A percentile compares a stretch with the other conserved stretches of the same genome.
These are phyloP conservation scores for Paraphoma sp. DNA, from an alignment of 2,329 filamentous ascomycete species.

Conservation along the genomic window DNA sequence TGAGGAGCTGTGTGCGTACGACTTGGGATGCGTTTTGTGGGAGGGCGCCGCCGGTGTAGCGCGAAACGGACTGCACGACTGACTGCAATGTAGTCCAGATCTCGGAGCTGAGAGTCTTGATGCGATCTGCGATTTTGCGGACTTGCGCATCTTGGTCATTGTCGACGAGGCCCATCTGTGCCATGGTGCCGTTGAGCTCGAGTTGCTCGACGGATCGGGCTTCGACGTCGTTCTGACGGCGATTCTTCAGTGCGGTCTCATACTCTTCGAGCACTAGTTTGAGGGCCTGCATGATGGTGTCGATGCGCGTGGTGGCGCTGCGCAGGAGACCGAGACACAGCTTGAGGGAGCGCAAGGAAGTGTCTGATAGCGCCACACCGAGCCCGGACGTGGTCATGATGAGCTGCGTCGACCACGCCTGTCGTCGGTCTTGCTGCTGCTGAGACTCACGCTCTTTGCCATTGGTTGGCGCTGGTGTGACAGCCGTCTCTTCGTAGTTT, in stretches of 20 bases:
- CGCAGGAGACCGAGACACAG: constrained; percentile 83
- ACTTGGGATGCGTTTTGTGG: constrained; percentile 86
- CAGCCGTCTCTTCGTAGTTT: constrained; percentile 70
- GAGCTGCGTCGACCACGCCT: constrained; percentile 78
- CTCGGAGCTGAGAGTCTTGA: constrained; percentile 66
- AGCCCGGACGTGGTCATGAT: constrained; percentile 91
- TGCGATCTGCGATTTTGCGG: constrained; percentile 74
- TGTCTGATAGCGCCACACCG: constrained; percentile 88
- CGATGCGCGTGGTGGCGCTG: constrained; percentile 82
- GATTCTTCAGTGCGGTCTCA: constrained; percentile 60
- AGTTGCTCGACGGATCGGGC: constrained; percentile 22
- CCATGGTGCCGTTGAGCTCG: constrained; percentile 20
- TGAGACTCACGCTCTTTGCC: constrained; percentile 28
- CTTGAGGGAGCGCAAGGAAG: constrained; percentile 82
- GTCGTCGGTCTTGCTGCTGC: constrained; percentile 45
- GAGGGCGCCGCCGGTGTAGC: constrained; percentile 87
- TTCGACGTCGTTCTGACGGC: constrained; percentile 26
- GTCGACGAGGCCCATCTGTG: constrained; percentile 21
- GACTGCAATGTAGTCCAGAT: constrained; percentile 69
- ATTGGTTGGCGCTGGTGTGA: constrained; percentile 19
- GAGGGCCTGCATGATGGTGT: constrained; percentile 74
- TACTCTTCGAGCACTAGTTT: constrained; percentile 82
- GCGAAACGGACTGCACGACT: constrained; percentile 84
- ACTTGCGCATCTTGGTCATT: constrained; percentile 48
- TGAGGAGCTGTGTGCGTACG: constrained; percentile 83